phyloP scores from a whole-genome alignment of 2,329 filamentous ascomycete species.

The Claviceps lovelessii region DNA sequence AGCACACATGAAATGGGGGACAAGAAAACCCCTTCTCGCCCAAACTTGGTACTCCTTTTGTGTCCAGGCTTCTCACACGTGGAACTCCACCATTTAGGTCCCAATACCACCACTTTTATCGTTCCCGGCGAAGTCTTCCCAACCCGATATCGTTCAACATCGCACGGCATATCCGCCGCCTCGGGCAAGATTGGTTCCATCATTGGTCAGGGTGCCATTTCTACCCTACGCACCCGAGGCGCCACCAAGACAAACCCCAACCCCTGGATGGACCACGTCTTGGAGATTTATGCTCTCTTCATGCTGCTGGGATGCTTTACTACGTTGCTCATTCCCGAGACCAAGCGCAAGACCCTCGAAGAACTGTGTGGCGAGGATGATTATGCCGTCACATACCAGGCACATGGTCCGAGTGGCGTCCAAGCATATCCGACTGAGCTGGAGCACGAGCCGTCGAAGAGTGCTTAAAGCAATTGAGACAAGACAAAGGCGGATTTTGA shows the following conservation, averaged over 20 bases:
- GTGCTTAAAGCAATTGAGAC: neutral
- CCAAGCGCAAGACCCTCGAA: constrained; percentile 60
- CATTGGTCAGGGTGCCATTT: constrained; percentile 43
- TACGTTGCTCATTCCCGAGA: constrained; percentile 58
- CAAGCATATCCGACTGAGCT: constrained; percentile 1
- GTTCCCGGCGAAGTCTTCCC: constrained; percentile 43
- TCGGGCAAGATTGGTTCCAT: constrained; percentile 42
- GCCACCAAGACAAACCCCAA: constrained; percentile 22
- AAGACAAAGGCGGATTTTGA: too few species aligned
- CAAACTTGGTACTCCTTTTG: neutral
- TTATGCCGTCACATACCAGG: constrained; percentile 11
- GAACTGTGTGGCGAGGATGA: constrained; percentile 33
- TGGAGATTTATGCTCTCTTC: constrained; percentile 62
- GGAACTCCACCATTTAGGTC: constrained; percentile 16
- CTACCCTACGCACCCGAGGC: constrained; percentile 35
- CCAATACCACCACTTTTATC: constrained; percentile 43
- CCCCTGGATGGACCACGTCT: constrained; percentile 65
- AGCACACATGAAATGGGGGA: neutral
- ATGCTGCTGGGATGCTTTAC: constrained; percentile 61
- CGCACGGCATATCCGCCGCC: constrained; percentile 42
- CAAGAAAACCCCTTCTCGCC: neutral
- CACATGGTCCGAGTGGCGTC: neutral
- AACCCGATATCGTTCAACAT: constrained; percentile 41
- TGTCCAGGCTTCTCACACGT: neutral
- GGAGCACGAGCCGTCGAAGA: constrained; percentile 1